phyloP scores from a whole-genome alignment of 2,329 filamentous ascomycete genomes.

The Microcera coccophila region DNA sequence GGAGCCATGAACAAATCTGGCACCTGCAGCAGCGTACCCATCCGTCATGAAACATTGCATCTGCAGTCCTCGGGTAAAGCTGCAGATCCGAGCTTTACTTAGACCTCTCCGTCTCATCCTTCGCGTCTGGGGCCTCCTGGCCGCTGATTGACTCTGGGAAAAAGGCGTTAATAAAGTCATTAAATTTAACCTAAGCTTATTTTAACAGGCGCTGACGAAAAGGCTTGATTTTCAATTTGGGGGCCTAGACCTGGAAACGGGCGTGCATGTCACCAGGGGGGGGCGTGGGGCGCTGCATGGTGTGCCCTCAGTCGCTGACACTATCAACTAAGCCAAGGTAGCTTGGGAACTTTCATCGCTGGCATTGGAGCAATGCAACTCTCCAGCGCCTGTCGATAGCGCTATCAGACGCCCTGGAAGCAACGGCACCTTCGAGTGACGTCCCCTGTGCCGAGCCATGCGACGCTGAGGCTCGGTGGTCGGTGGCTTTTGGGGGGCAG shows the following conservation, averaged over 20 bases:
- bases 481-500: no score
- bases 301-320: background rate
- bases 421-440: background rate
- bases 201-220: slow-evolving; percentile 8
- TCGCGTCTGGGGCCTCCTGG: no score
- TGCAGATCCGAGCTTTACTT: no score
- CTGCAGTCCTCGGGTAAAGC: no score
- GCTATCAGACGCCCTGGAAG: background rate
- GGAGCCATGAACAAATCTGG: no score
- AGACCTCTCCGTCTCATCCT: no score
- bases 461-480: background rate
- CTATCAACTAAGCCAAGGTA: no score
- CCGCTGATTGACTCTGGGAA: no score
- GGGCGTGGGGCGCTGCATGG: background rate
- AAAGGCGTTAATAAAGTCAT: background rate
- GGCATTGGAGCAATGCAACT: no score
- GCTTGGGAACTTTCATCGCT: no score
- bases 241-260: background rate
- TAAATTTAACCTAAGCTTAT: slow-evolving; percentile 16
- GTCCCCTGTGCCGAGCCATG: background rate
- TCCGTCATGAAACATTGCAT: no score
- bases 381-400: background rate
- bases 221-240: slow-evolving; percentile 10
- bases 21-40: no score
- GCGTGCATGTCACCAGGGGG: background rate